These are phyloP conservation scores for Pseudovirgaria hyperparasitica DNA, from an alignment of 2,329 filamentous ascomycete species.

Conservation along the genomic window DNA sequence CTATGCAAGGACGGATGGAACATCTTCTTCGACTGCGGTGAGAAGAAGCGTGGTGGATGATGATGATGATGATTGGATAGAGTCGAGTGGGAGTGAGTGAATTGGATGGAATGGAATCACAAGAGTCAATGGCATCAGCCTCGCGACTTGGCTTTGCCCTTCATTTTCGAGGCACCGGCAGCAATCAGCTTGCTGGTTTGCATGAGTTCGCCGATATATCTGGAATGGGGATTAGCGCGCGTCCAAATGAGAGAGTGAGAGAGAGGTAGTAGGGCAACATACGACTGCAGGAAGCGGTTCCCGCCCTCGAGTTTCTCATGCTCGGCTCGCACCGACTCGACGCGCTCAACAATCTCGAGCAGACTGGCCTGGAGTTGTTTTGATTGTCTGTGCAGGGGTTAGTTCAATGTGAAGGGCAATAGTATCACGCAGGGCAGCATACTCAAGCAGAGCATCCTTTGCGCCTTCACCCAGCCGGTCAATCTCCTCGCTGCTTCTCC, in stretches of 20 bases:
- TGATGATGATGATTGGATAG: too few species aligned
- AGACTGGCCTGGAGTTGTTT: constrained; percentile 81
- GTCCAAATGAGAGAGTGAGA: neutral
- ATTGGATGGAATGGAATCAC: too few species aligned
- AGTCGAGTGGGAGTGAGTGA: too few species aligned
- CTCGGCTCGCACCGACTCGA: constrained; percentile 86
- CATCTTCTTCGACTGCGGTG: too few species aligned
- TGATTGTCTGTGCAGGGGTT: constrained; percentile 53
- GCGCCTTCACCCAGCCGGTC: constrained; percentile 78
- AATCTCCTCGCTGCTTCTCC: constrained; percentile 80
- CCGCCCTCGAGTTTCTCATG: constrained; percentile 95
- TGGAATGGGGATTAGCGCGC: constrained; percentile 26
- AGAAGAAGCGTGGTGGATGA: too few species aligned
- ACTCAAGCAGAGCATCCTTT: constrained; percentile 50
- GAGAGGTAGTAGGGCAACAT: constrained; percentile 12
- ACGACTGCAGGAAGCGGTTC: constrained; percentile 83
- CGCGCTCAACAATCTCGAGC: constrained; percentile 78
- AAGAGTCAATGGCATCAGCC: too few species aligned
- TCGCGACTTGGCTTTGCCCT: constrained; percentile 29
- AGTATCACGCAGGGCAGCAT: too few species aligned
- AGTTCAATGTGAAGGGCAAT: neutral
- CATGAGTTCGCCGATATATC: constrained; percentile 95
- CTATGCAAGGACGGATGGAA: too few species aligned
- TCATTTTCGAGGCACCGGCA: constrained; percentile 38
- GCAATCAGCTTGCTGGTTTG: constrained; percentile 53